Evolutionary conservation across 1,139 yeast genomes (phyloP).

Genomic region (Yamadazyma spencermartinsiae): DNA sequence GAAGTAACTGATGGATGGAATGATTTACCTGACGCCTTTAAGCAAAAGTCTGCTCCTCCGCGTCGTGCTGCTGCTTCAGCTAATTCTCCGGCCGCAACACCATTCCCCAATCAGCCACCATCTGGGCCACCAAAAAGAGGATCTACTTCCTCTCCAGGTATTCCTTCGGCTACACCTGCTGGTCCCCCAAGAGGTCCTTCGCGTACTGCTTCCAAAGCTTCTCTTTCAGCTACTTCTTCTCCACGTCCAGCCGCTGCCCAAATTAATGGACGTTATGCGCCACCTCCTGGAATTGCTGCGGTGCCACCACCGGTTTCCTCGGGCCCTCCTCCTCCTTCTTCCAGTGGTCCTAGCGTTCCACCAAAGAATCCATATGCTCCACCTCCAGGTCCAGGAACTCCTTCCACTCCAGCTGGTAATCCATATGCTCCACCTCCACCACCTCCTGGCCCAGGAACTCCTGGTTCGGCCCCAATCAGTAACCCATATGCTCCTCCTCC

Average conservation of each 20-base stretch:
- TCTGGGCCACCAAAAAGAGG: conserved; percentile 16
- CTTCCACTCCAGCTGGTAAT: conserved; percentile 13
- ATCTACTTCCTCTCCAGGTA: conserved; percentile 10
- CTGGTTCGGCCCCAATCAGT: conserved; percentile 6
- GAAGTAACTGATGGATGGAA: conserved; percentile 88
- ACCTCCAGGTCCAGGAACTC: conserved; percentile 6
- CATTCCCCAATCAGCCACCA: conserved; percentile 24
- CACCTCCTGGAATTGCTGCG: conserved; percentile 25
- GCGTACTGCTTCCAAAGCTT: conserved; percentile 28
- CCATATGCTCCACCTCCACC: conserved; percentile 20
- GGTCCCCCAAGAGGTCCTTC: conserved; percentile 36
- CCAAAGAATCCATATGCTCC: conserved; percentile 19
- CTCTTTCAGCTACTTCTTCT: conserved; percentile 20
- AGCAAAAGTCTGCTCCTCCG: conserved; percentile 46
- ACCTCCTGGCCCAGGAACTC: conserved; percentile 13
- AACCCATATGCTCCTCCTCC: conserved; percentile 14
- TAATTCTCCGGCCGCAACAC: conserved; percentile 24
- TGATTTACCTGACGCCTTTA: conserved; percentile 77
- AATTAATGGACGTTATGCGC: conserved; percentile 39
- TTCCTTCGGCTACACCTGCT: conserved; percentile 15
- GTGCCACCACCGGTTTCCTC: conserved; percentile 7
- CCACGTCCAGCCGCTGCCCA: conserved; percentile 19
- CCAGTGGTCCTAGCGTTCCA: background rate
- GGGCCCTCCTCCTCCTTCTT: conserved; percentile 5
- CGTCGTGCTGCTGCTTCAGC: conserved; percentile 52